phyloP scores from a whole-genome alignment of 164 flowering plant genomes.

The Annona squamosa region DNA sequence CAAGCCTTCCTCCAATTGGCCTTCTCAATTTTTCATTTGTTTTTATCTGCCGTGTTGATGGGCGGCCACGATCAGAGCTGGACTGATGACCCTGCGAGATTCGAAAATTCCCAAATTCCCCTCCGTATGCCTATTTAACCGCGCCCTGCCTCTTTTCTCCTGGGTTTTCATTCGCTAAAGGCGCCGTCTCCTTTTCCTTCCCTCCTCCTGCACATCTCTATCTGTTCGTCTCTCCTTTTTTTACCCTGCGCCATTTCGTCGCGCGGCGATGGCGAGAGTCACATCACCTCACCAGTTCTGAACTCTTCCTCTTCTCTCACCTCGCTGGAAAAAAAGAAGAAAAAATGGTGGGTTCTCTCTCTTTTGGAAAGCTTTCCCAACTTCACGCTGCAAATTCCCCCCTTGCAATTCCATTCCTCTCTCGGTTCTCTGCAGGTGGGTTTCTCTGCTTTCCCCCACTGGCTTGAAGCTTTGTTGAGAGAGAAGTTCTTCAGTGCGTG shows the following conservation, averaged over 20 bases:
- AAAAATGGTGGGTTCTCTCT: conserved; percentile 25
- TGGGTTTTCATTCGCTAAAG: conserved; percentile 22
- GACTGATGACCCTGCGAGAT: neutral
- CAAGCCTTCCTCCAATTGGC: no score
- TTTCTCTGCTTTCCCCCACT: conserved; percentile 33
- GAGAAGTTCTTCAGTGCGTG: conserved; percentile 82
- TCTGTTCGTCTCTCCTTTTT: conserved; percentile 19
- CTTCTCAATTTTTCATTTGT: no score
- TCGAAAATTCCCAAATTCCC: neutral
- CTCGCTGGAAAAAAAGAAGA: neutral
- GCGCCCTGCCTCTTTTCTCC: neutral
- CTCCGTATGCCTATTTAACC: neutral
- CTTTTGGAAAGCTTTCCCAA: neutral
- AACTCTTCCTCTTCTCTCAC: conserved; percentile 4
- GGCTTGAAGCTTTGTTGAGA: conserved; percentile 54
- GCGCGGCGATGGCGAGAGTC: conserved; percentile 5
- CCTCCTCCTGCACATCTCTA: neutral
- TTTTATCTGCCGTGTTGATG: neutral
- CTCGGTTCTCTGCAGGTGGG: conserved; percentile 19
- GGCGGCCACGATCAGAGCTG: neutral
- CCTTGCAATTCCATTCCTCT: neutral
- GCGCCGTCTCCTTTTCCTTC: conserved; percentile 38
- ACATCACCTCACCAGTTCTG: neutral
- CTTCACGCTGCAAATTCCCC: neutral
- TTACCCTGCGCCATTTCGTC: conserved; percentile 7